phyloP scores from a whole-genome alignment of 1,284 basidiomycete species.

The Heterobasidion irregulare region DNA sequence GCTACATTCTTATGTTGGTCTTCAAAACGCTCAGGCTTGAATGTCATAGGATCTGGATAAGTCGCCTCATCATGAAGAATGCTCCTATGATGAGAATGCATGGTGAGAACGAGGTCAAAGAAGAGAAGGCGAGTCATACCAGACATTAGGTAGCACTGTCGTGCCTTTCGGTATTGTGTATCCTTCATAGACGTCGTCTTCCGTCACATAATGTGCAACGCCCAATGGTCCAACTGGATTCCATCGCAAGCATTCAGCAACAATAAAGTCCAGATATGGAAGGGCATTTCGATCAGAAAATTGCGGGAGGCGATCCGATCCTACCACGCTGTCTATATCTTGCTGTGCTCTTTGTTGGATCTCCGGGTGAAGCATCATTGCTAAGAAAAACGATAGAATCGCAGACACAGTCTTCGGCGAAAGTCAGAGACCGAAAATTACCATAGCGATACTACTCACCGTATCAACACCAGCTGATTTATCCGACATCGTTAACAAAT shows the following conservation, averaged over 20 bases:
- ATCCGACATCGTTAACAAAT: neutral
- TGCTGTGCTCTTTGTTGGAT: conserved; percentile 1
- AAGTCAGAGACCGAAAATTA: neutral
- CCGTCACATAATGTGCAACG: conserved; percentile 1
- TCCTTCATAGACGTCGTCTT: conserved; percentile 4
- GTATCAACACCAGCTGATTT: conserved; percentile 16
- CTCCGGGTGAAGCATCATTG: conserved; percentile 6
- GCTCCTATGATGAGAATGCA: neutral
- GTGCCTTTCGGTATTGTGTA: conserved; percentile 3
- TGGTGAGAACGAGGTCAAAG: no score
- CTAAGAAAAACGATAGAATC: conserved; percentile 2
- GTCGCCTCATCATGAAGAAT: neutral
- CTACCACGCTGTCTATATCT: conserved; percentile 2
- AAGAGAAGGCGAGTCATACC: neutral
- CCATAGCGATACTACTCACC: conserved; percentile 4
- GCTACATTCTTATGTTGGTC: neutral
- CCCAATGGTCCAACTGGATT: neutral
- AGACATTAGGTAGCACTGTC: neutral
- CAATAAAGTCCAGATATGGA: conserved; percentile 4
- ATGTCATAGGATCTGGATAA: conserved; percentile 1
- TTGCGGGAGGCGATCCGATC: conserved; percentile 1
- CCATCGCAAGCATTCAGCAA: neutral
- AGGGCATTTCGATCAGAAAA: conserved; percentile 2
- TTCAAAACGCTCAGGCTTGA: conserved; percentile 2
- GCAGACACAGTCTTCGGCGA: neutral